phyloP scores from a whole-genome alignment of 495 filamentous ascomycete species.

The Neurospora sp. region DNA sequence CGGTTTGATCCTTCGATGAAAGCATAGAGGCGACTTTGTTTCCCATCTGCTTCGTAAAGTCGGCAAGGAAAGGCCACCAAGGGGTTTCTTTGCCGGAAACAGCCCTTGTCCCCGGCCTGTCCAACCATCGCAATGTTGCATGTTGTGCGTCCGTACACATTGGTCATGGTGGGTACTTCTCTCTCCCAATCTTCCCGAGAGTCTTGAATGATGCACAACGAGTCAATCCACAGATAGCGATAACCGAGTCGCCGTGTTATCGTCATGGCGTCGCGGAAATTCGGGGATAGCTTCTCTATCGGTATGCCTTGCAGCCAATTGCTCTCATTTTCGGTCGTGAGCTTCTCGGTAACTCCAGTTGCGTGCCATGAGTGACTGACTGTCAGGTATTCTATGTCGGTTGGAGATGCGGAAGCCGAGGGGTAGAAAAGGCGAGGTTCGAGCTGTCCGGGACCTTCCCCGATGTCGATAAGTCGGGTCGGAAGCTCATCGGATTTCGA shows the following conservation, averaged over 20 bases:
- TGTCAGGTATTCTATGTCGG: background rate
- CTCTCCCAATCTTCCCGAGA: background rate
- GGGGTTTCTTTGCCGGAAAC: background rate
- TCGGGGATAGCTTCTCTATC: background rate
- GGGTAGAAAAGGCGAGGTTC: background rate
- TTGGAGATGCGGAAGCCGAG: background rate
- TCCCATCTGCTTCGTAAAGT: background rate
- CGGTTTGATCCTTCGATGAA: background rate
- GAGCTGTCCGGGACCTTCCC: background rate
- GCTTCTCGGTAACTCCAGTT: background rate
- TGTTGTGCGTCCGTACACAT: background rate
- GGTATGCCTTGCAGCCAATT: background rate
- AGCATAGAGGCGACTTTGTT: background rate
- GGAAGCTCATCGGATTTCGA: background rate
- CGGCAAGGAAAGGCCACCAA: background rate
- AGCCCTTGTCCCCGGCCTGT: background rate
- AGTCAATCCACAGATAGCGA: conserved; percentile 16
- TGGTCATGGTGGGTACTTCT: background rate
- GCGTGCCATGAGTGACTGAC: background rate
- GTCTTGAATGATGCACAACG: conserved; percentile 16
- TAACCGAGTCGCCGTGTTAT: conserved; percentile 6
- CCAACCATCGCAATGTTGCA: background rate
- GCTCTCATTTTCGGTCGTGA: background rate
- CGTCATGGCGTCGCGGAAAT: conserved; percentile 12
- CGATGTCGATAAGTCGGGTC: background rate